Conservation (phyloP, 1,284 basidiomycete species). For the Ustilago esculenta region DNA sequence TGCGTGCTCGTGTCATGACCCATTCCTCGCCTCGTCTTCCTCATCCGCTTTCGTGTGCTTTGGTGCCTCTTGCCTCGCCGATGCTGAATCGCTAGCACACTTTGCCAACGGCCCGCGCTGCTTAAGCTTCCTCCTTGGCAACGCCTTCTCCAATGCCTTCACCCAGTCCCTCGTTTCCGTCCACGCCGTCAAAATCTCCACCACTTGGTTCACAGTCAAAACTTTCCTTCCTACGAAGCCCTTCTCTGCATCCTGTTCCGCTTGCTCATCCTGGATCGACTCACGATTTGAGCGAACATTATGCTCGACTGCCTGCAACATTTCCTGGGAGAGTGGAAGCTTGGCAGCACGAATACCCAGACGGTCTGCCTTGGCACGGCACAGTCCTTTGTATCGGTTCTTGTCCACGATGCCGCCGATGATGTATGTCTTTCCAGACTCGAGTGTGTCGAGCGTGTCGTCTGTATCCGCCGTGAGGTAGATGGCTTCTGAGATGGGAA, state of each 20-base stretch:
- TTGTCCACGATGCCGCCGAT: slow-evolving; percentile 96
- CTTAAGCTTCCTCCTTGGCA: slow-evolving; percentile 35
- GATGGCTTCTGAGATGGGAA: slow-evolving; percentile 71
- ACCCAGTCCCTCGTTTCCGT: slow-evolving; percentile 68
- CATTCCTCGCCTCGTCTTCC: slow-evolving; percentile 12
- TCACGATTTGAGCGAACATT: slow-evolving; percentile 27
- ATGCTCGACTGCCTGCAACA: slow-evolving; percentile 71
- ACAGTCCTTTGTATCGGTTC: slow-evolving; percentile 90
- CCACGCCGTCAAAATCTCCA: slow-evolving; percentile 92
- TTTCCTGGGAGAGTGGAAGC: slow-evolving; percentile 78
- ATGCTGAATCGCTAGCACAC: neutral
- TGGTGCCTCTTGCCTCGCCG: too few species aligned
- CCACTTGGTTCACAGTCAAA: slow-evolving; percentile 93
- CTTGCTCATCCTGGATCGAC: slow-evolving; percentile 20
- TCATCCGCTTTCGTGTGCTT: too few species aligned
- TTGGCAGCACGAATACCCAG: slow-evolving; percentile 84
- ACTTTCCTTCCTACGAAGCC: slow-evolving; percentile 75
- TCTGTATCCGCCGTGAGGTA: slow-evolving; percentile 96
- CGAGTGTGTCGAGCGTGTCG: slow-evolving; percentile 82
- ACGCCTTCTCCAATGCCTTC: slow-evolving; percentile 68
- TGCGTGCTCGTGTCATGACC: neutral
- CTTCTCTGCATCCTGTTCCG: slow-evolving; percentile 7
- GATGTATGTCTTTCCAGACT: slow-evolving; percentile 86
- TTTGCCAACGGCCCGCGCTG: slow-evolving; percentile 22
- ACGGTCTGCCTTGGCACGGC: slow-evolving; percentile 82